phyloP scores from a whole-genome alignment of 2,329 filamentous ascomycete genomes.

The Colletotrichum phormii region DNA sequence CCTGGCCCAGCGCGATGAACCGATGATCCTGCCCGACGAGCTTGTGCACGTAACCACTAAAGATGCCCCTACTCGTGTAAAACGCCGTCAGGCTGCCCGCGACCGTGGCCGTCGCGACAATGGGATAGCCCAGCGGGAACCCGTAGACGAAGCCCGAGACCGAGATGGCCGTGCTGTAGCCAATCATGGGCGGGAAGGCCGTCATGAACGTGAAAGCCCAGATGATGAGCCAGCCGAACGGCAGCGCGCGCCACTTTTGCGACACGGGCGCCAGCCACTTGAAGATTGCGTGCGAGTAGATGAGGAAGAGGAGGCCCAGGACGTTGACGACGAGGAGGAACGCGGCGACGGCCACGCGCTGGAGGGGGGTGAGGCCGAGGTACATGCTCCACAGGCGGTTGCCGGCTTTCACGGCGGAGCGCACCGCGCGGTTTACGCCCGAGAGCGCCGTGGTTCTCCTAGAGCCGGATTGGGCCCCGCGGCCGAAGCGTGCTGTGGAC shows the following conservation, averaged over 20 bases:
- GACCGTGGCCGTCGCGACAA: slow-evolving; percentile 83
- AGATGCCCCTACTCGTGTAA: slow-evolving; percentile 80
- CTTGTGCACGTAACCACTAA: slow-evolving; percentile 82
- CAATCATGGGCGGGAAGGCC: slow-evolving; percentile 88
- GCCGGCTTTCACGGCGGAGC: slow-evolving; percentile 56
- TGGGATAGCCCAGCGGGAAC: slow-evolving; percentile 78
- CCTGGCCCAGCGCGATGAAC: slow-evolving; percentile 89
- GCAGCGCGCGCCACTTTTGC: slow-evolving; percentile 79
- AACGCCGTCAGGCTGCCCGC: slow-evolving; percentile 84
- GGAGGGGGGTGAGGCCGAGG: slow-evolving; percentile 66
- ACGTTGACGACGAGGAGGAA: slow-evolving; percentile 63
- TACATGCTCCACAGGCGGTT: slow-evolving; percentile 61
- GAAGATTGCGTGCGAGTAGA: slow-evolving; percentile 87
- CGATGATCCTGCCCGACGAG: slow-evolving; percentile 86
- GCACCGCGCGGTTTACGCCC: slow-evolving; percentile 53
- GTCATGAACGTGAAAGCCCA: slow-evolving; percentile 81
- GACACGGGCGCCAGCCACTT: slow-evolving; percentile 78
- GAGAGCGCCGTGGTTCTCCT: slow-evolving; percentile 34
- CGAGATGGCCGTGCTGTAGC: slow-evolving; percentile 80
- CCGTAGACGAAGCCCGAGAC: slow-evolving; percentile 67
- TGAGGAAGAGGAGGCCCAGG: slow-evolving; percentile 74
- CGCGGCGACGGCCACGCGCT: slow-evolving; percentile 69
- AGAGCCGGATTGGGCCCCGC: slow-evolving; percentile 15
- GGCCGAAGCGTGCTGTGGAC: slow-evolving; percentile 54
- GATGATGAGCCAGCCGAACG: slow-evolving; percentile 79